These are phyloP conservation scores for Aspergillus sp. DNA, from an alignment of 2,329 filamentous ascomycete species.

Conservation along the genomic window DNA sequence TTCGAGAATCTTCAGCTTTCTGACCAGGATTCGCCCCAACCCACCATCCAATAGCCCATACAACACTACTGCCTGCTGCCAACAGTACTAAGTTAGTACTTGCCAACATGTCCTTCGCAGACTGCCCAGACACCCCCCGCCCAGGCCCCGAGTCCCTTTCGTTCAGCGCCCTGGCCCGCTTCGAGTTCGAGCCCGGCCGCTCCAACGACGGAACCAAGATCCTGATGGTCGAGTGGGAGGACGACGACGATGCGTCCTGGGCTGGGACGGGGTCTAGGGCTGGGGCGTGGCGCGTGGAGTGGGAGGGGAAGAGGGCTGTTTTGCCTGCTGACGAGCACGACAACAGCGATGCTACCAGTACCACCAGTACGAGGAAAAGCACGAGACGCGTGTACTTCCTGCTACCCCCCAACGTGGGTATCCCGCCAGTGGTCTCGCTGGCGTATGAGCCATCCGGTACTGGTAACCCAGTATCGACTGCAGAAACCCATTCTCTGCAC, in stretches of 20 bases:
- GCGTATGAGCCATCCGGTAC: constrained; percentile 33
- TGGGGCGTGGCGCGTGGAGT: constrained; percentile 66
- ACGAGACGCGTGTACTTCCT: constrained; percentile 68
- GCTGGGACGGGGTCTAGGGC: no score
- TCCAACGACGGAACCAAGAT: constrained; percentile 82
- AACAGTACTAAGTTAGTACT: no score
- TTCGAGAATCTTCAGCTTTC: no score
- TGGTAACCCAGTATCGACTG: constrained; percentile 21
- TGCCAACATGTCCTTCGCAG: no score
- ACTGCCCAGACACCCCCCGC: no score
- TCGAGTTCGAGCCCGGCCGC: constrained; percentile 71
- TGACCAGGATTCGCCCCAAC: no score
- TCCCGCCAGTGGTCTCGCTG: constrained; percentile 65
- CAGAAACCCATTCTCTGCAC: constrained; percentile 44
- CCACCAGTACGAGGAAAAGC: constrained; percentile 42
- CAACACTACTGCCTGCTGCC: no score
- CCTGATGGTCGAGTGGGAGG: constrained; percentile 86
- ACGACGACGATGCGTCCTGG: constrained; percentile 41
- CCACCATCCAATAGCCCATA: no score
- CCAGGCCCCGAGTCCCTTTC: no score
- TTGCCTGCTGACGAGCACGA: constrained; percentile 56
- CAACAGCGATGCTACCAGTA: no score
- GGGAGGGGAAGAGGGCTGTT: constrained; percentile 69
- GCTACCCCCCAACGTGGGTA: constrained; percentile 59
- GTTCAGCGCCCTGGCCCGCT: constrained; percentile 65